A percentile compares a stretch with the other conserved stretches of the same genome.
Conservation (phyloP, 768 basidiomycete species). For the Hortiboletus campestris region DNA sequence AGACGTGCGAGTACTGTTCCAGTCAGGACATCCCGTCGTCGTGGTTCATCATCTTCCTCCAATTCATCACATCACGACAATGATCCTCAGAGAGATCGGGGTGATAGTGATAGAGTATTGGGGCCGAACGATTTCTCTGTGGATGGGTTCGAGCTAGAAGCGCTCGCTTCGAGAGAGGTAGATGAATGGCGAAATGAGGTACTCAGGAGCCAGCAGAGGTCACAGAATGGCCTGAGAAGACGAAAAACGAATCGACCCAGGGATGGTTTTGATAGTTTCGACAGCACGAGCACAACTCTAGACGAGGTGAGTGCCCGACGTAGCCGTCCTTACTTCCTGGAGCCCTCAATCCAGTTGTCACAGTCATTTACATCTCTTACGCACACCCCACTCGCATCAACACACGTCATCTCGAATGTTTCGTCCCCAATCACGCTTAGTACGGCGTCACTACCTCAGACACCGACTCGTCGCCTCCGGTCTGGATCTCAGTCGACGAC, state of each 20-base stretch:
- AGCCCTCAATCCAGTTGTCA: not conserved
- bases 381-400: slow-evolving; percentile 47
- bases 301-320: slow-evolving; percentile 44
- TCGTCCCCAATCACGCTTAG: slow-evolving; percentile 27
- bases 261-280: slow-evolving; percentile 16
- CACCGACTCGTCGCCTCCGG: slow-evolving; percentile 13
- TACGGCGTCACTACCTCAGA: slow-evolving; percentile 14
- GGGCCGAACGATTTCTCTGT: slow-evolving; percentile 16
- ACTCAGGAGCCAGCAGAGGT: slow-evolving; percentile 28
- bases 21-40: slow-evolving; percentile 18
- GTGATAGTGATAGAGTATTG: slow-evolving; percentile 1
- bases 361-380: slow-evolving; percentile 49
- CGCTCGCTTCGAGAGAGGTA: slow-evolving; percentile 49
- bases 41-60: slow-evolving; percentile 11
- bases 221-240: not conserved
- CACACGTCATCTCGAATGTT: slow-evolving; percentile 45
- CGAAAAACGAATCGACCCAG: slow-evolving; percentile 4
- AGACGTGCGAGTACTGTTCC: slow-evolving; percentile 26
- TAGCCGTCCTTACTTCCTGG: not conserved
- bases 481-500: slow-evolving; percentile 20
- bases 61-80: slow-evolving; percentile 5
- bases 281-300: slow-evolving; percentile 32
- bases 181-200: slow-evolving; percentile 52
- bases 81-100: not conserved
- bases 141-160: slow-evolving; percentile 48